phyloP scores from a whole-genome alignment of 148 eudicot species.

The Fagopyrum homotropicum region DNA sequence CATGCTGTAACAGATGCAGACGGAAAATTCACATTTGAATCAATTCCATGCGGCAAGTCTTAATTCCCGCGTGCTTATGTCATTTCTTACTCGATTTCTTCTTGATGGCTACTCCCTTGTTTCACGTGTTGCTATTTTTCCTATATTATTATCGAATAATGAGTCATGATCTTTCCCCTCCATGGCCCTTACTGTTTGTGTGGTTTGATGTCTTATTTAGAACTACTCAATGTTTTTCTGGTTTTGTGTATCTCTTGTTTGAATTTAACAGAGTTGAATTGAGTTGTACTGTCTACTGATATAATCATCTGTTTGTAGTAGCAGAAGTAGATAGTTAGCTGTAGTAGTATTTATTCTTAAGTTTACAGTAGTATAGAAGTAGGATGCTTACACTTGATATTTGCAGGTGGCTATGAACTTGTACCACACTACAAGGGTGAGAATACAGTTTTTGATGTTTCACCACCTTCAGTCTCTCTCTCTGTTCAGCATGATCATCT shows the following conservation, averaged over 20 bases:
- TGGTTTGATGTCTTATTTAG: not conserved
- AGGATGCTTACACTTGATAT: constrained; percentile 13
- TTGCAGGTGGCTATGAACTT: constrained; percentile 81
- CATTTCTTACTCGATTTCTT: not conserved
- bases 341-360: not conserved
- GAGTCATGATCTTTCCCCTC: not conserved
- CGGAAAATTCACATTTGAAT: constrained; percentile 69
- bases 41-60: constrained; percentile 84
- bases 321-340: not conserved
- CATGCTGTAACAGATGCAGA: constrained; percentile 85
- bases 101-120: not conserved
- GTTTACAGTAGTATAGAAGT: not conserved
- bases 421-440: constrained; percentile 96
- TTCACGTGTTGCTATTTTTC: not conserved
- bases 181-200: not conserved
- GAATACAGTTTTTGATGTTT: constrained; percentile 89
- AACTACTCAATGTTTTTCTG: not conserved
- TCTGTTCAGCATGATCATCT: constrained; percentile 85
- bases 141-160: not conserved
- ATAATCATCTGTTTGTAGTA: not conserved
- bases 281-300: too few species aligned
- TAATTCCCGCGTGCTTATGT: not conserved
- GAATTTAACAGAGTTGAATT: not conserved
- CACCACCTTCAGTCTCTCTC: constrained; percentile 65
- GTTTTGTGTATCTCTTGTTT: not conserved